phyloP scores from a whole-genome alignment of 2,329 filamentous ascomycete genomes.

The Aspergillus sojae region DNA sequence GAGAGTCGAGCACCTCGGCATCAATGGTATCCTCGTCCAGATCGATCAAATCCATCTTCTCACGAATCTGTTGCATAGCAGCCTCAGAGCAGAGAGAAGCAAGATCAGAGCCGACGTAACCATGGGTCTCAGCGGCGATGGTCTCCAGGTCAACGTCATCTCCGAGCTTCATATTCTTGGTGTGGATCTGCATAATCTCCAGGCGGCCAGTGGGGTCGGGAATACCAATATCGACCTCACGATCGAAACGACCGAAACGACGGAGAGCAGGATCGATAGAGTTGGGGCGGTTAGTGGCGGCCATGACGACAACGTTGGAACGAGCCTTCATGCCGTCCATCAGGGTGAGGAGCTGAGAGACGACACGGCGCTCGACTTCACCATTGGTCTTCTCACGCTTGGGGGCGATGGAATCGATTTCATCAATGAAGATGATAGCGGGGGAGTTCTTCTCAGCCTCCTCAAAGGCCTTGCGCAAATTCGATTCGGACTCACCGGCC shows the following conservation, averaged over 20 bases:
- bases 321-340: constrained; percentile 99
- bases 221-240: constrained; percentile 97
- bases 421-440: constrained; percentile 99
- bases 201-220: constrained; percentile 97
- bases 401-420: constrained; percentile 98
- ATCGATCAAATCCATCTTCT: constrained; percentile 99
- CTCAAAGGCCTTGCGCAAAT: constrained; percentile 97
- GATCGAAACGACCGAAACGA: constrained; percentile 98
- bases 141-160: constrained; percentile 97
- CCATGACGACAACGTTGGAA: constrained; percentile 98
- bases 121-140: constrained; percentile 96
- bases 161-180: constrained; percentile 99
- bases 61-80: constrained; percentile 99
- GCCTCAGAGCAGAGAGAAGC: constrained; percentile 98
- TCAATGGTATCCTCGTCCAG: constrained; percentile 99
- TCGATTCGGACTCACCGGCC: constrained; percentile 98
- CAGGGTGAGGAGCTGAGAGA: constrained; percentile 92
- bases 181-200: constrained; percentile 98
- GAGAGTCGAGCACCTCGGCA: constrained; percentile 94
- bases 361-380: constrained; percentile 96
- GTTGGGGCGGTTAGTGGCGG: constrained; percentile 97
- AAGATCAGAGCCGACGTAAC: constrained; percentile 98
- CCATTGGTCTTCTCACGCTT: constrained; percentile 99
- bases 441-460: constrained; percentile 99
- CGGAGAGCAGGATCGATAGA: constrained; percentile 97